These are phyloP conservation scores for Chytriomyces sp. DNA, from an alignment of 192 early-diverging fungal genomes.

Conservation along the genomic window DNA sequence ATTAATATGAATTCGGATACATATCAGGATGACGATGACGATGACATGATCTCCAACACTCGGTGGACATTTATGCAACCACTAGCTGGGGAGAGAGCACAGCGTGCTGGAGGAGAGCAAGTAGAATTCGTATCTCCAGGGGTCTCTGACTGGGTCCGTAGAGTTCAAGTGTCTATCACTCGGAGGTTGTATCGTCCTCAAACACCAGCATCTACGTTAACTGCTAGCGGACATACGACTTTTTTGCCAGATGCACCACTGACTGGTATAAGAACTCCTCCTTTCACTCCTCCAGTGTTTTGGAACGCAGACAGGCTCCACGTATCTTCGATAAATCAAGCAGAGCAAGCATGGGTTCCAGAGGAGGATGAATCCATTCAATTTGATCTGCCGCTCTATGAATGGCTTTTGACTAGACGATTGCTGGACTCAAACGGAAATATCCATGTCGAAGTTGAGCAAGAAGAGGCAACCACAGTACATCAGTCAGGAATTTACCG, in stretches of 20 bases:
- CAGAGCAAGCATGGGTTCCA: background rate
- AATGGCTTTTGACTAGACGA: conserved; percentile 5
- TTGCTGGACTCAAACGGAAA: conserved; percentile 7
- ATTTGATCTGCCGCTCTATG: conserved; percentile 6
- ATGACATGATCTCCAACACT: no score
- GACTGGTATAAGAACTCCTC: background rate
- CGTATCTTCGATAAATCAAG: background rate
- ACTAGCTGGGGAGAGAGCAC: no score
- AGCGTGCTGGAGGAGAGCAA: no score
- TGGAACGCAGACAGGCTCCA: no score
- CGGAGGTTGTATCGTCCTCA: no score
- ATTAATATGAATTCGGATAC: no score
- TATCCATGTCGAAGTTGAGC: background rate
- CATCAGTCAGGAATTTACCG: background rate
- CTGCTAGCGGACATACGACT: conserved; percentile 1
- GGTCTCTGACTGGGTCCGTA: background rate
- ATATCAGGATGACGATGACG: no score
- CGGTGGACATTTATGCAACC: no score
- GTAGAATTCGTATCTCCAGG: background rate
- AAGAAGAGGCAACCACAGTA: background rate
- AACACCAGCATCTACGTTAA: no score
- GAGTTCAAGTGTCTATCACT: background rate
- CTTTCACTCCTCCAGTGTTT: background rate
- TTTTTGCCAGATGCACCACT: background rate
- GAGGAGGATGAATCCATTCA: background rate